These are phyloP conservation scores for Bipolaris bicolor DNA, from an alignment of 2,329 filamentous ascomycete species.

Conservation along the genomic window DNA sequence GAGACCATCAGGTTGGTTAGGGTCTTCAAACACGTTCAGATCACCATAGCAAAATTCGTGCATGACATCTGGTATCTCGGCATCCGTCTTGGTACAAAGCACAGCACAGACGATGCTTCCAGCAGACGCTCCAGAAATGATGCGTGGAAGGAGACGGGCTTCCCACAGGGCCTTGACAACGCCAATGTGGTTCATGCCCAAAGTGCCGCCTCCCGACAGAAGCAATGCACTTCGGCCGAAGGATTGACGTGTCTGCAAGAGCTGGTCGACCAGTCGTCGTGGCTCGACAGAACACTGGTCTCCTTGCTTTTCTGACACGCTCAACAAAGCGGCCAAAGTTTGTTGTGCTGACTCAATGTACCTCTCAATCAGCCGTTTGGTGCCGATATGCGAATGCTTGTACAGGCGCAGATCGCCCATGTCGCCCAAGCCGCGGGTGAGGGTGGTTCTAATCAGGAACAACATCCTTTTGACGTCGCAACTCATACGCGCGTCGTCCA, in stretches of 20 bases:
- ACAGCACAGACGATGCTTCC: conserved; percentile 86
- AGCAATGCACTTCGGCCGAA: conserved; percentile 85
- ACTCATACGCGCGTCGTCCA: conserved; percentile 74
- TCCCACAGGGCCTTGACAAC: conserved; percentile 83
- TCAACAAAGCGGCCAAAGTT: conserved; percentile 74
- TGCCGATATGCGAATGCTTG: conserved; percentile 82
- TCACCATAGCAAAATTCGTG: conserved; percentile 78
- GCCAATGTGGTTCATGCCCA: conserved; percentile 91
- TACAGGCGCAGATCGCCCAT: conserved; percentile 87
- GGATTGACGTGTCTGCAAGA: conserved; percentile 75
- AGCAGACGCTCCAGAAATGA: conserved; percentile 86
- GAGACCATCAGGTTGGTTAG: conserved; percentile 65
- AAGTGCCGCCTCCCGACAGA: conserved; percentile 84
- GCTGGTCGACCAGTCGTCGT: conserved; percentile 67
- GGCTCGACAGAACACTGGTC: conserved; percentile 62
- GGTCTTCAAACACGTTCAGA: conserved; percentile 76
- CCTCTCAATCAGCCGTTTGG: conserved; percentile 82
- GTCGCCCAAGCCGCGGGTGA: conserved; percentile 81
- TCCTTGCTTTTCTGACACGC: conserved; percentile 60
- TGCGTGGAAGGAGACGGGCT: conserved; percentile 75
- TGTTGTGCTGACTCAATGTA: conserved; percentile 82
- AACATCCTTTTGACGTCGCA: conserved; percentile 79
- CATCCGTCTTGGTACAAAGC: conserved; percentile 77
- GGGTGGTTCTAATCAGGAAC: conserved; percentile 76
- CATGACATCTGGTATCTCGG: conserved; percentile 74